A percentile compares a stretch with the other conserved stretches of the same genome.
phyloP scores from a whole-genome alignment of 2,329 filamentous ascomycete species.

The Cladosporium sp. region DNA sequence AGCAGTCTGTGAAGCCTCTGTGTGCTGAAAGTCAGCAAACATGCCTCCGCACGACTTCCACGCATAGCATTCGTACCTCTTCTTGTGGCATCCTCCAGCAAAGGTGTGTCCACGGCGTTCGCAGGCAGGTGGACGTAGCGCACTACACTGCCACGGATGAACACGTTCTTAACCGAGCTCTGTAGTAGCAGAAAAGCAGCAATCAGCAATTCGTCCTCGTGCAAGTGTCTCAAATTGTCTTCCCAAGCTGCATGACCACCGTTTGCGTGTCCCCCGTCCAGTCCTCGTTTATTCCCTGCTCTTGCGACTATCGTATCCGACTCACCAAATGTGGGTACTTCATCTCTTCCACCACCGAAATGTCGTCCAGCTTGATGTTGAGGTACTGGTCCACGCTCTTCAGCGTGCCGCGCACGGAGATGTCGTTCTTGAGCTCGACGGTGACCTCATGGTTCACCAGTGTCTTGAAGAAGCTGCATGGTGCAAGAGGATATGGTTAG shows the following conservation, averaged over 20 bases:
- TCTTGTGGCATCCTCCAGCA: conserved; percentile 88
- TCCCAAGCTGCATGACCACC: not conserved
- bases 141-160: conserved; percentile 90
- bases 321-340: conserved; percentile 89
- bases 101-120: conserved; percentile 76
- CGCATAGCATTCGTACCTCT: conserved; percentile 58
- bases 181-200: conserved; percentile 31
- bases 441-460: conserved; percentile 97
- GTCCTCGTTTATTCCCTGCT: not conserved
- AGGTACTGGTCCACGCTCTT: conserved; percentile 99
- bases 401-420: conserved; percentile 89
- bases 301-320: conserved; percentile 19
- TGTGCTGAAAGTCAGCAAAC: conserved; percentile 15
- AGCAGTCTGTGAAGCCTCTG: conserved; percentile 36
- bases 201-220: conserved; percentile 15
- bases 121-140: conserved; percentile 88
- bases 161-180: conserved; percentile 90
- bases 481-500: not conserved
- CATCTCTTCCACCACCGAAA: conserved; percentile 86
- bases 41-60: conserved; percentile 22
- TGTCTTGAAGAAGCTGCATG: conserved; percentile 89
- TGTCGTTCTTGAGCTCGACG: conserved; percentile 99
- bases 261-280: not conserved
- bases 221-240: not conserved
- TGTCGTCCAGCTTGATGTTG: conserved; percentile 98